phyloP scores from a whole-genome alignment of 805 yeast genomes.

The Kurtzmaniella cleridarum region DNA sequence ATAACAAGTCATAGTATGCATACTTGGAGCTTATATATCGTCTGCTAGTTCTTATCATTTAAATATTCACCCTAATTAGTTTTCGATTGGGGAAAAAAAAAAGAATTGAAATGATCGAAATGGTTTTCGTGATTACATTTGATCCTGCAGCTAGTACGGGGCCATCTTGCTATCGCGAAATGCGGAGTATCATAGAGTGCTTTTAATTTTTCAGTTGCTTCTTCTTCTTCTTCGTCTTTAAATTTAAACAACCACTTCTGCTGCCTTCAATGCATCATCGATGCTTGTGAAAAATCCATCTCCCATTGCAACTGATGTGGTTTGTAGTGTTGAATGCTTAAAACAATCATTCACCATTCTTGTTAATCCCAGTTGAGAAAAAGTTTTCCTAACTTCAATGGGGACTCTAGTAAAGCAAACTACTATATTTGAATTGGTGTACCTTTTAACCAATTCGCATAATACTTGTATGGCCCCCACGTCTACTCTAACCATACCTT shows the following conservation, averaged over 20 bases:
- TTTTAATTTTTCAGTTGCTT: no score
- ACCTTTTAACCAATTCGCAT: slow-evolving; percentile 51
- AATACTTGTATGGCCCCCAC: slow-evolving; percentile 75
- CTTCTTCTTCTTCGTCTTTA: no score
- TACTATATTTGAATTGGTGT: slow-evolving; percentile 44
- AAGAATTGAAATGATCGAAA: no score
- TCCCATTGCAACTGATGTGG: slow-evolving; percentile 10
- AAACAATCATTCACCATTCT: slow-evolving; percentile 17
- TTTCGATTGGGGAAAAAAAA: no score
- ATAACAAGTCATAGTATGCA: slow-evolving; percentile 33
- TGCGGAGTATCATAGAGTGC: no score
- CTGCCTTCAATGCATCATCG: slow-evolving; percentile 49
- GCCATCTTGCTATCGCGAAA: no score
- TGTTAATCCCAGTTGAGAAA: slow-evolving; percentile 53
- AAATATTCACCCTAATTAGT: no score
- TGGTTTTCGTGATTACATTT: no score
- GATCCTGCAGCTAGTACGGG: no score
- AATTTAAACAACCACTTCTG: slow-evolving; percentile 17
- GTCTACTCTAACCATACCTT: slow-evolving; percentile 79
- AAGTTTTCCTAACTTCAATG: slow-evolving; percentile 42
- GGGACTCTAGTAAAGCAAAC: slow-evolving; percentile 63
- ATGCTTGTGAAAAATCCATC: slow-evolving; percentile 43
- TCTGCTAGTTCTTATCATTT: slow-evolving; percentile 1
- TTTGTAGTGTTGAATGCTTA: neutral
- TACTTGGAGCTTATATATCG: slow-evolving; percentile 9